phyloP scores from a whole-genome alignment of 495 filamentous ascomycete genomes.

The Diplogelasinospora grovesii region DNA sequence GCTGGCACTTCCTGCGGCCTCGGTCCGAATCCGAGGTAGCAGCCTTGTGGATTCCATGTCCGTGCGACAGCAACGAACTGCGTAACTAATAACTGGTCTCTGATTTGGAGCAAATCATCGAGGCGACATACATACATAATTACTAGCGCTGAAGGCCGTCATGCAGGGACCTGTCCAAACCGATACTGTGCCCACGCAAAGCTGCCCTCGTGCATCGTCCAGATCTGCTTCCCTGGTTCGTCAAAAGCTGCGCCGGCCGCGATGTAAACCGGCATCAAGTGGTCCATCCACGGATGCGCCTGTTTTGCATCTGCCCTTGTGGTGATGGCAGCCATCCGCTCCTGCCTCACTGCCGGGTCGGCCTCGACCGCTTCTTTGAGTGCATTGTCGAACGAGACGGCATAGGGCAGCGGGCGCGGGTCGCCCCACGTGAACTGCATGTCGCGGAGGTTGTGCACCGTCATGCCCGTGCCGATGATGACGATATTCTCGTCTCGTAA shows the following conservation, averaged over 20 bases:
- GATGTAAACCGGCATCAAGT: slow-evolving; percentile 73
- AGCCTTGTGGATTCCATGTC: too few species aligned
- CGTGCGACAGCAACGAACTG: too few species aligned
- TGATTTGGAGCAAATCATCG: too few species aligned
- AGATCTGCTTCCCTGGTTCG: slow-evolving; percentile 55
- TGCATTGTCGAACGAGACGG: slow-evolving; percentile 70
- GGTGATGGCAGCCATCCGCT: slow-evolving; percentile 52
- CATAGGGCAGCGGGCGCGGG: slow-evolving; percentile 55
- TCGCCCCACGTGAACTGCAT: slow-evolving; percentile 40
- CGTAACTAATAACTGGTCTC: too few species aligned
- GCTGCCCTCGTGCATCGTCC: slow-evolving; percentile 59
- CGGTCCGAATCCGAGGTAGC: too few species aligned
- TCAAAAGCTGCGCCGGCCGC: slow-evolving; percentile 62
- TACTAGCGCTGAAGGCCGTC: too few species aligned
- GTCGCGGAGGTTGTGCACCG: slow-evolving; percentile 78
- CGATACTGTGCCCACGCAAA: slow-evolving; percentile 72
- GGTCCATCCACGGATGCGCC: slow-evolving; percentile 74
- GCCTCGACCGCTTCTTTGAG: slow-evolving; percentile 62
- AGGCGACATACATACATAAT: too few species aligned
- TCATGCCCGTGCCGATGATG: slow-evolving; percentile 79
- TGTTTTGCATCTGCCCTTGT: slow-evolving; percentile 60
- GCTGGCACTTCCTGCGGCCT: too few species aligned
- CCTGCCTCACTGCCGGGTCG: slow-evolving; percentile 47
- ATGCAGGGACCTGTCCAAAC: slow-evolving; percentile 54
- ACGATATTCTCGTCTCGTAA: slow-evolving; percentile 68